Conservation (phyloP, 2,329 filamentous ascomycete genomes). For the Colletotrichum somersetense region DNA sequence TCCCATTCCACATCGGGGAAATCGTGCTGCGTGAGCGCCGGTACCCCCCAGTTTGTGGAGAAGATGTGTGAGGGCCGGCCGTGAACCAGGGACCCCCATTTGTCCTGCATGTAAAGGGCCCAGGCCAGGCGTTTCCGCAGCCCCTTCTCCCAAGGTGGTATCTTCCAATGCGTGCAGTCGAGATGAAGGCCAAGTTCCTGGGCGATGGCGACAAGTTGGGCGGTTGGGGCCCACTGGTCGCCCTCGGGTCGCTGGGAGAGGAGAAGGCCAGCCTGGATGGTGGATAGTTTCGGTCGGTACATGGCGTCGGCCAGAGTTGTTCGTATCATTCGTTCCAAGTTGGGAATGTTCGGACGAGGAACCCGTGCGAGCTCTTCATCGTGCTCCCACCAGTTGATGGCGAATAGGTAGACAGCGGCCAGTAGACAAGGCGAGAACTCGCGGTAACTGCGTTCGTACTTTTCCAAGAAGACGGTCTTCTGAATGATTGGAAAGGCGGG, state of each 20-base stretch:
- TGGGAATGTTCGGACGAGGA: slow-evolving; percentile 77
- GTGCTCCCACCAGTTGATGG: slow-evolving; percentile 89
- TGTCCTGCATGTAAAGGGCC: slow-evolving; percentile 95
- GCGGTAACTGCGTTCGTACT: slow-evolving; percentile 78
- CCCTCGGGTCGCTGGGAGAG: slow-evolving; percentile 81
- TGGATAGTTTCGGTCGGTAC: slow-evolving; percentile 84
- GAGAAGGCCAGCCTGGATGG: slow-evolving; percentile 81
- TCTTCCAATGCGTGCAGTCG: slow-evolving; percentile 88
- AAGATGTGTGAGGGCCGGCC: slow-evolving; percentile 85
- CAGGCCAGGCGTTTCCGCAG: slow-evolving; percentile 88
- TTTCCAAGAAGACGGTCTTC: slow-evolving; percentile 83
- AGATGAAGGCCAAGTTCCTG: slow-evolving; percentile 92
- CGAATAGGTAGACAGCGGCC: slow-evolving; percentile 85
- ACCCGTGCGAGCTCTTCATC: slow-evolving; percentile 74
- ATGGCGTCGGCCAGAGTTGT: slow-evolving; percentile 81
- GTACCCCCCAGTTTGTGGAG: slow-evolving; percentile 81
- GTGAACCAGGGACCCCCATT: slow-evolving; percentile 87
- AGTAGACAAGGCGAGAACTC: slow-evolving; percentile 83
- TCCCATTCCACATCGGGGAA: slow-evolving; percentile 80
- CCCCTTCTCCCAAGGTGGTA: slow-evolving; percentile 88
- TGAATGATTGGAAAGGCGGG: slow-evolving; percentile 86
- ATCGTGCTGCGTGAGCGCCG: slow-evolving; percentile 72
- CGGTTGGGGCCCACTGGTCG: slow-evolving; percentile 86
- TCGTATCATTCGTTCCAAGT: slow-evolving; percentile 80
- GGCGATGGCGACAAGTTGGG: slow-evolving; percentile 86